A percentile compares a stretch with the other conserved stretches of the same genome.
Evolutionary conservation across 768 basidiomycete species (phyloP).

Genomic region (Chiua virens): DNA sequence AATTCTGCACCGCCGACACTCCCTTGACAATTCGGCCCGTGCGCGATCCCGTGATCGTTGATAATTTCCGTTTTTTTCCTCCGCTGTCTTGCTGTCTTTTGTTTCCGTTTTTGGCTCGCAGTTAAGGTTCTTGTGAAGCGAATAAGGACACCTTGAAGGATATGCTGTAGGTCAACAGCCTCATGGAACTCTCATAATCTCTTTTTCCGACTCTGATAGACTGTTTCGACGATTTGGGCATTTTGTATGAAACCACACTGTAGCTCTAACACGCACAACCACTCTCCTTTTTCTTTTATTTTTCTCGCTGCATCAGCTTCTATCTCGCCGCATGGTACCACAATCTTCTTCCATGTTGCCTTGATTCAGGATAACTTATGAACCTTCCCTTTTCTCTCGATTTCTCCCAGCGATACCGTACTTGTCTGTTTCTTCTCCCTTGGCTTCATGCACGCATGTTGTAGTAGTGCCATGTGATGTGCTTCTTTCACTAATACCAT

Average conservation of each 20-base stretch:
- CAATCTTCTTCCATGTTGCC: conserved; percentile 3
- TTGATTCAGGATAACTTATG: conserved; percentile 24
- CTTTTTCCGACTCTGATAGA: conserved; percentile 18
- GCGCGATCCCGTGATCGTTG: conserved; percentile 23
- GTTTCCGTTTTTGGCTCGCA: neutral
- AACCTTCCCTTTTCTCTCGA: conserved; percentile 6
- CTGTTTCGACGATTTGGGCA: conserved; percentile 17
- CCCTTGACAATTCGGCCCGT: conserved; percentile 36
- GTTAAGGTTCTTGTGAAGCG: conserved; percentile 4
- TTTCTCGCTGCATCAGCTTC: neutral
- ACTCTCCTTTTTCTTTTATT: conserved; percentile 17
- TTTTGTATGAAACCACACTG: conserved; percentile 20
- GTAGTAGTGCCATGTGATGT: conserved; percentile 30
- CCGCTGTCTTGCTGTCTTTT: neutral
- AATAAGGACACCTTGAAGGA: conserved; percentile 2
- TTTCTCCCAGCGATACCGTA: neutral
- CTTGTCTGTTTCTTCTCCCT: neutral
- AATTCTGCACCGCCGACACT: conserved; percentile 51
- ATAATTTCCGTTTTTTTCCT: neutral
- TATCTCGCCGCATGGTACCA: conserved; percentile 1
- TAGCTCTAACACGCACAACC: conserved; percentile 30
- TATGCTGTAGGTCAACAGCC: conserved; percentile 2
- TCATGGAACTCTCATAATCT: conserved; percentile 12
- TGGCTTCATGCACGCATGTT: conserved; percentile 17
- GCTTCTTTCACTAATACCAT: neutral